Conservation (phyloP, 352 stramenopile genomes). For the Globisporangium recalcitrans region DNA sequence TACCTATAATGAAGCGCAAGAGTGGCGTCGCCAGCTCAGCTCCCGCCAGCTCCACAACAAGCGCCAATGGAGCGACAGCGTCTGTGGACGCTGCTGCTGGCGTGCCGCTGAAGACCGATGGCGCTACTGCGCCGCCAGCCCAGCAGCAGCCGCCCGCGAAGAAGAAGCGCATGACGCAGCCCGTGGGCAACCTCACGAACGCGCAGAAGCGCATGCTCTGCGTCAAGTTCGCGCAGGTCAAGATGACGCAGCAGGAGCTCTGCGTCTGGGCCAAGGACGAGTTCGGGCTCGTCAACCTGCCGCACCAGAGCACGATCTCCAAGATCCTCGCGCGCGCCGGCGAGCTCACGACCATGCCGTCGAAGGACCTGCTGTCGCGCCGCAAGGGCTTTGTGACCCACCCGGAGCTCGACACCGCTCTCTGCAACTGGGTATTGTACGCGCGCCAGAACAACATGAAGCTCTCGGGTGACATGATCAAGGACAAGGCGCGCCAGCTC, state of each 20-base stretch:
- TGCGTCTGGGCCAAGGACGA: slow-evolving; percentile 55
- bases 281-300: slow-evolving; percentile 49
- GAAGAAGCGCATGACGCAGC: slow-evolving; percentile 38
- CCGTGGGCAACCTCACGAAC: slow-evolving; percentile 58
- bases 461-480: slow-evolving; percentile 59
- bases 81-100: background rate
- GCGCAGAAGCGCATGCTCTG: slow-evolving; percentile 55
- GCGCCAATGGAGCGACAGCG: background rate
- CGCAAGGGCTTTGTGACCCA: slow-evolving; percentile 43
- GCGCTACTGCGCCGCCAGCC: background rate
- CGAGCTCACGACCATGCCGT: slow-evolving; percentile 46
- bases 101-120: background rate
- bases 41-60: background rate
- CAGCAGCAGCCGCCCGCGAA: slow-evolving; percentile 20
- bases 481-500: slow-evolving; percentile 41
- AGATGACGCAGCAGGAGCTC: slow-evolving; percentile 62
- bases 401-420: slow-evolving; percentile 51
- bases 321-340: slow-evolving; percentile 45
- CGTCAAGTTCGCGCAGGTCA: slow-evolving; percentile 47
- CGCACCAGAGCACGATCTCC: slow-evolving; percentile 60
- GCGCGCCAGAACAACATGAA: slow-evolving; percentile 41
- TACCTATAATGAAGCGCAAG: slow-evolving; percentile 10
- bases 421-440: slow-evolving; percentile 59
- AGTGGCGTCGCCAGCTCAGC: background rate
- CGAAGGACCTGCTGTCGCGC: slow-evolving; percentile 32